These are phyloP conservation scores for Phytopythium kandeliae DNA, from an alignment of 352 stramenopile species.

Conservation along the genomic window DNA sequence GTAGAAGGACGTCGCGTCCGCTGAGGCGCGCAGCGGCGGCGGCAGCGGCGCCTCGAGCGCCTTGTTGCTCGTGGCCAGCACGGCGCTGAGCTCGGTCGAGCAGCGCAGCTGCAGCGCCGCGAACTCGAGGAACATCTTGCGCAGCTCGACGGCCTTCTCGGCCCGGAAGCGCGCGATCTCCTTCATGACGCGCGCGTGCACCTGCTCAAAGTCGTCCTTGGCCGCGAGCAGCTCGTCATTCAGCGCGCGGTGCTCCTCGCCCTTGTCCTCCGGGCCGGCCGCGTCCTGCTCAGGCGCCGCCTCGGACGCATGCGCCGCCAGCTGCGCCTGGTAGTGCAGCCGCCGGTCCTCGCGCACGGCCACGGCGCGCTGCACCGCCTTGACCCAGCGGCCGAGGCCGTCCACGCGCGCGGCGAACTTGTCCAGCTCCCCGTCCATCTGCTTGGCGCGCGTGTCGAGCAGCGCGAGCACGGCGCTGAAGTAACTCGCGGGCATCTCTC, in stretches of 20 bases:
- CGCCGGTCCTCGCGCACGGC: slow-evolving; percentile 76
- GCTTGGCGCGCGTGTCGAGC: slow-evolving; percentile 66
- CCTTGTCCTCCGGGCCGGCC: slow-evolving; percentile 23
- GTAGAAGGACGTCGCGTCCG: slow-evolving; percentile 29
- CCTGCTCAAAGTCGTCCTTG: slow-evolving; percentile 69
- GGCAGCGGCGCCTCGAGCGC: slow-evolving; percentile 41
- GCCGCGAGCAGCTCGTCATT: slow-evolving; percentile 52
- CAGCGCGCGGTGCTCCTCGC: slow-evolving; percentile 12
- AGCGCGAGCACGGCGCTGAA: slow-evolving; percentile 56
- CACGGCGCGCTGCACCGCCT: slow-evolving; percentile 60
- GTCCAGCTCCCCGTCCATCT: slow-evolving; percentile 71
- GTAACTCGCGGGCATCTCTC: slow-evolving; percentile 54
- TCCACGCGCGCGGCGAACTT: slow-evolving; percentile 57
- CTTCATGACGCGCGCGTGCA: slow-evolving; percentile 70
- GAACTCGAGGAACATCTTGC: slow-evolving; percentile 71
- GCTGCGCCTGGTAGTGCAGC: slow-evolving; percentile 71
- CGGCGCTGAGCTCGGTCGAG: slow-evolving; percentile 42
- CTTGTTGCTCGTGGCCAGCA: slow-evolving; percentile 34
- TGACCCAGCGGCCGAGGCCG: slow-evolving; percentile 71
- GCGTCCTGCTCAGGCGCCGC: slow-evolving; percentile 12
- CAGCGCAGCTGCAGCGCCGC: slow-evolving; percentile 44
- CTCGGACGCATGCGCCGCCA: slow-evolving; percentile 27
- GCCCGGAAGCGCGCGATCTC: slow-evolving; percentile 69
- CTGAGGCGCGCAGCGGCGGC: slow-evolving; percentile 24
- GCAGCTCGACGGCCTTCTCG: slow-evolving; percentile 69